Evolutionary conservation across 116 monocot species (phyloP), one percentile per base, ranked within the genome.

Genomic region (Cymodocea nodosa): DNA sequence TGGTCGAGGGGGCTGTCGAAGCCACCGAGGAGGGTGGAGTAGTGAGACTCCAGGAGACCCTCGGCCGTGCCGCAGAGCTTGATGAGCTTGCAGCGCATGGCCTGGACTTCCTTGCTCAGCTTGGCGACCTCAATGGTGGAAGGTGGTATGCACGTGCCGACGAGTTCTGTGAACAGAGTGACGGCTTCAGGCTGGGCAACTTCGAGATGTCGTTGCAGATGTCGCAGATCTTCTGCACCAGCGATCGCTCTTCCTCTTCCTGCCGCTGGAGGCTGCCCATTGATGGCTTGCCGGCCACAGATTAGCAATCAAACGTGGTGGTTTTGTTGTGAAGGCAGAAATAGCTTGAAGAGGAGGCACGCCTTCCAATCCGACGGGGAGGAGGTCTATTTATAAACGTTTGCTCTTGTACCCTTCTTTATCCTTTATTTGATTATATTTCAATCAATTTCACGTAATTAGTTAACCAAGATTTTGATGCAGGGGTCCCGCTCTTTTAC

Each of bases 111-210:
- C 22, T 19, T 23, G 59, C 35, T 25, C 9, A 79, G 79, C 9
- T 61, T 59, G 18, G 74, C 24, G 51, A 84, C 71, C 36, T 84
- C 80, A 24, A 84, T 62, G 8, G 72, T 22, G 50, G 71, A 67
- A 0, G 84, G 84, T 10, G 81, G 81, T 71, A 84, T 80, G 80
- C 84, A 84, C 19, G 77, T 40, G 4, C 40, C 22, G 6, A 84
- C 84, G 0, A 84, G 80, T 53, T 80, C 52, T 17, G 84, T 77
- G 80, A 84, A 84, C 30, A 84, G 80, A 0, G 54, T 37, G 71
- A 80, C 3, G 83, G 83, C 36, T 67, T 66, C 23, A 84, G 76
- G 30, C 54, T 66, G 2, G 80, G 74, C 4, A 84, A 80, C 59
- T 60, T 68, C 14, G 71, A 67, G 51, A 84, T 69, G 23, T 19